Percentiles rank a stretch among this genome's conserved stretches.
phyloP scores from a whole-genome alignment of 331 rosid genomes.

The Malus hybrid region DNA sequence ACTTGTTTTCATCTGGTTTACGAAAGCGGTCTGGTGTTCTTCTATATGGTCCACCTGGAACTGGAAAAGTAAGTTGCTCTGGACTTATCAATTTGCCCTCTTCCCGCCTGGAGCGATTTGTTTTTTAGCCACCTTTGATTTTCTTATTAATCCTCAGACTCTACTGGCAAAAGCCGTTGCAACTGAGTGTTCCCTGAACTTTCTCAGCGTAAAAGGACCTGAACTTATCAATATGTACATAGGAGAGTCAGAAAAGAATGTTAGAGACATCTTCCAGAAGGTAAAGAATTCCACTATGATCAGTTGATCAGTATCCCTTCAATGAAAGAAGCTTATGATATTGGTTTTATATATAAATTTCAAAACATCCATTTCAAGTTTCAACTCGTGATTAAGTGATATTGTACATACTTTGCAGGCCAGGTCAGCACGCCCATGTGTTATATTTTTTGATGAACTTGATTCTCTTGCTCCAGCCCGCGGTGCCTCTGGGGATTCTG shows the following conservation, averaged over 20 bases:
- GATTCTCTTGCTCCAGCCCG: slow-evolving; percentile 99
- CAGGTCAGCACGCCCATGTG: slow-evolving; percentile 95
- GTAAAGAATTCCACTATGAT: slow-evolving; percentile 28
- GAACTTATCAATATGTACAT: slow-evolving; percentile 97
- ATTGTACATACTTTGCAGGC: slow-evolving; percentile 49
- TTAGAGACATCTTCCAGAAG: slow-evolving; percentile 87
- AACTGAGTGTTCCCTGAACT: slow-evolving; percentile 90
- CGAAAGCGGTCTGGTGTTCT: slow-evolving; percentile 97
- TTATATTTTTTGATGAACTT: slow-evolving; percentile 92
- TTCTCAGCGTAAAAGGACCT: slow-evolving; percentile 96
- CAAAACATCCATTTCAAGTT: slow-evolving; percentile 18
- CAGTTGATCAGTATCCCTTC: slow-evolving; percentile 7
- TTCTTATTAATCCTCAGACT: slow-evolving; percentile 43
- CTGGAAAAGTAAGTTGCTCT: slow-evolving; percentile 73
- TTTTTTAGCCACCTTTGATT: neutral
- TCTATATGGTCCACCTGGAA: slow-evolving; percentile 94
- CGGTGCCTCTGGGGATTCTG: slow-evolving; percentile 98
- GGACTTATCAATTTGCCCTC: slow-evolving; percentile 4
- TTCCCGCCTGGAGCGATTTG: slow-evolving; percentile 1
- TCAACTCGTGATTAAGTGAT: slow-evolving; percentile 1
- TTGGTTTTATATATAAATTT: neutral
- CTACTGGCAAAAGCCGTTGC: slow-evolving; percentile 98
- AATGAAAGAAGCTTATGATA: neutral
- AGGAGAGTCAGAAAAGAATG: slow-evolving; percentile 97
- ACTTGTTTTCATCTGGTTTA: slow-evolving; percentile 82